phyloP scores from a whole-genome alignment of 2,329 filamentous ascomycete species.

The Ceratocystis smalleyi region DNA sequence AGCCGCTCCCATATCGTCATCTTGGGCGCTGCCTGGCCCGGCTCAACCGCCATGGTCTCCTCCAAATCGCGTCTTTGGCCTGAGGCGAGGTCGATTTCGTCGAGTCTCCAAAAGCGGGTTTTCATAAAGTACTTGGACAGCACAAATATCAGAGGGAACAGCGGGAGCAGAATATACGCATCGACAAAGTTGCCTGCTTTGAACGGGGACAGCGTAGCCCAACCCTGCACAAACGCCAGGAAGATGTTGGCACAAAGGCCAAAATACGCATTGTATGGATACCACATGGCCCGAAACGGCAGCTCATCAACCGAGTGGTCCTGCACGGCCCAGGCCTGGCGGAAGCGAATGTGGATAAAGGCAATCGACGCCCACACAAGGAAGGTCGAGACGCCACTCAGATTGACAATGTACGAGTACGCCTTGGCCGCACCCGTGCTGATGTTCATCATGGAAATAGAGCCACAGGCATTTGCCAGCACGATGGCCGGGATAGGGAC shows the following conservation, averaged over 20 bases:
- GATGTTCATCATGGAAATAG: slow-evolving; percentile 61
- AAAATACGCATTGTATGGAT: slow-evolving; percentile 45
- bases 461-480: slow-evolving; percentile 54
- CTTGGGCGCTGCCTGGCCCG: slow-evolving; percentile 17
- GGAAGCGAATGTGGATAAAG: slow-evolving; percentile 57
- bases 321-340: slow-evolving; percentile 44
- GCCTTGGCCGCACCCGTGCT: slow-evolving; percentile 49
- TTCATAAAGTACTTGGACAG: slow-evolving; percentile 39
- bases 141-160: slow-evolving; percentile 43
- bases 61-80: slow-evolving; percentile 42
- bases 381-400: slow-evolving; percentile 55
- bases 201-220: slow-evolving; percentile 44
- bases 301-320: slow-evolving; percentile 38
- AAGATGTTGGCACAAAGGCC: slow-evolving; percentile 43
- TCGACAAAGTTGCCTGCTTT: slow-evolving; percentile 44
- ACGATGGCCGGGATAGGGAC: slow-evolving; percentile 46
- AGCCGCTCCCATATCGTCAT: slow-evolving; percentile 31
- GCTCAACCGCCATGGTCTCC: slow-evolving; percentile 24
- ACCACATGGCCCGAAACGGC: slow-evolving; percentile 39
- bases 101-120: slow-evolving; percentile 34
- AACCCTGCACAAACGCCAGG: slow-evolving; percentile 45
- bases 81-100: slow-evolving; percentile 41
- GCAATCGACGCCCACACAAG: slow-evolving; percentile 57
- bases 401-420: slow-evolving; percentile 54
- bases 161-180: slow-evolving; percentile 44